phyloP scores from a whole-genome alignment of 495 filamentous ascomycete species.

The Penicillium robsamsonii region DNA sequence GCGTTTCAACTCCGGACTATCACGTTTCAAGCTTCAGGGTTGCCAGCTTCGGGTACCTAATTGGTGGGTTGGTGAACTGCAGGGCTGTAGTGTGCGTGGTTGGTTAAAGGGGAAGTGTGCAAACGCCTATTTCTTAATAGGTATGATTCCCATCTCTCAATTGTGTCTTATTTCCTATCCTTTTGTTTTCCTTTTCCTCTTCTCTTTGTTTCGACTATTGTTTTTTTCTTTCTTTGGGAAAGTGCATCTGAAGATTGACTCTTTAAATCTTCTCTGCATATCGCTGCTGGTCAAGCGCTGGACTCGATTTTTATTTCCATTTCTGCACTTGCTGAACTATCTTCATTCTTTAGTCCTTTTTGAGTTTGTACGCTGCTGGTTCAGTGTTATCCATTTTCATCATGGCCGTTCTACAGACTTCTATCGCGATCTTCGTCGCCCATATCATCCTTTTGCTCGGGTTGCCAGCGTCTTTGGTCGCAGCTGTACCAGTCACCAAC shows the following conservation, averaged over 20 bases:
- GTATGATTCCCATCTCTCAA: neutral
- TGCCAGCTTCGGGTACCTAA: conserved; percentile 16
- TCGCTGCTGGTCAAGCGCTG: conserved; percentile 20
- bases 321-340: conserved; percentile 34
- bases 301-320: neutral
- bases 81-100: conserved; percentile 16
- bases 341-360: conserved; percentile 13
- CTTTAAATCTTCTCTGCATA: conserved; percentile 13
- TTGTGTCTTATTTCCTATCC: neutral
- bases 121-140: conserved; percentile 7
- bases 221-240: conserved; percentile 3
- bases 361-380: conserved; percentile 30
- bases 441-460: conserved; percentile 41
- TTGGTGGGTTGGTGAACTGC: conserved; percentile 28
- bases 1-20: conserved; percentile 35
- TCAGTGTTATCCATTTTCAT: conserved; percentile 33
- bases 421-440: conserved; percentile 33
- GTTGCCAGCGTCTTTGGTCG: conserved; percentile 38
- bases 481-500: conserved; percentile 41
- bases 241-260: conserved; percentile 1
- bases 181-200: conserved; percentile 3
- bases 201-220: conserved; percentile 1
- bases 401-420: conserved; percentile 29
- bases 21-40: conserved; percentile 34
- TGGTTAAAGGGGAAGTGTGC: conserved; percentile 13